These are phyloP conservation scores for Saitozyma sp. DNA, from an alignment of 768 basidiomycete species.

Conservation along the genomic window DNA sequence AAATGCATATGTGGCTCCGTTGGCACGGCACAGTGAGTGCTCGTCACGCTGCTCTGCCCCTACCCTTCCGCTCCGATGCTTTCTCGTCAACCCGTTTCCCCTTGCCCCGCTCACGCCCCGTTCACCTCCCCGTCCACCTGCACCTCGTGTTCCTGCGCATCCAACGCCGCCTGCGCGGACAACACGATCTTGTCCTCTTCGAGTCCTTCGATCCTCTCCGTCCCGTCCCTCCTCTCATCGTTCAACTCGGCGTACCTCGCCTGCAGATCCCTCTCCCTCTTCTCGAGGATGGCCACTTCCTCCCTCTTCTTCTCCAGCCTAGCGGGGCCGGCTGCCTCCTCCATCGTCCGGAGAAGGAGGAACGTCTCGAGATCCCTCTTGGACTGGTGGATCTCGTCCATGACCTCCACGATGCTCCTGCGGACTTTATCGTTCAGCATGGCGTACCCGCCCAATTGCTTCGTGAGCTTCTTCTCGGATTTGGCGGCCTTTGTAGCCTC, in stretches of 20 bases:
- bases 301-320: constrained; percentile 76
- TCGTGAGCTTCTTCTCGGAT: constrained; percentile 82
- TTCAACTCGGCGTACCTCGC: constrained; percentile 79
- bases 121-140: constrained; percentile 12
- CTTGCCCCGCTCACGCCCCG: constrained; percentile 1
- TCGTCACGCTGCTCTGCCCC: constrained; percentile 1
- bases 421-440: constrained; percentile 66
- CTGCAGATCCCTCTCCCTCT: constrained; percentile 76
- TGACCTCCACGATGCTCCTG: constrained; percentile 40
- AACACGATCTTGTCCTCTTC: constrained; percentile 68
- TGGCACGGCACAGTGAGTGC: neutral
- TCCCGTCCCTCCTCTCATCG: constrained; percentile 57
- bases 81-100: constrained; percentile 3
- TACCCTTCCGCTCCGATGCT: neutral
- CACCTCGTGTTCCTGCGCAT: constrained; percentile 46
- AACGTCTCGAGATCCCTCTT: constrained; percentile 79
- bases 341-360: constrained; percentile 67
- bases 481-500: constrained; percentile 80
- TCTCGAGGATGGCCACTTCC: constrained; percentile 78
- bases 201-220: constrained; percentile 54
- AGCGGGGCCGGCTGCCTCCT: constrained; percentile 73
- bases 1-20: too few species aligned
- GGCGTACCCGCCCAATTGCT: constrained; percentile 89
- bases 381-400: constrained; percentile 67
- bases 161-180: constrained; percentile 49